Evolutionary conservation across 163 green algal genomes (phyloP), one percentile per base, ranked within the genome.

Genomic region (Chlorella variabilis): DNA sequence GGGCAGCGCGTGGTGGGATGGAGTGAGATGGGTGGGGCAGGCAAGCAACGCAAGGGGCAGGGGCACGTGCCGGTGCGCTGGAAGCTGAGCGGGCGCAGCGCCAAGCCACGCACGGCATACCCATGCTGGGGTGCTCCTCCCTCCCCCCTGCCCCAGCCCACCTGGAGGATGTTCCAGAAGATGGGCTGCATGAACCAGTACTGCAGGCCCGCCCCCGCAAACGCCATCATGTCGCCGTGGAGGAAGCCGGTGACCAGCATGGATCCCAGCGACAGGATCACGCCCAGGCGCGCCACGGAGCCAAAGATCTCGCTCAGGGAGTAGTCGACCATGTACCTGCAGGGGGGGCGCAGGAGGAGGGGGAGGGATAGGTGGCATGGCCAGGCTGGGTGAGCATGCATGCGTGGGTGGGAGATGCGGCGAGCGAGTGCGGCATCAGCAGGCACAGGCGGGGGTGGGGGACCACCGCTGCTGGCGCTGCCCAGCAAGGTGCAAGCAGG

Each of bases 161-260:
- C 77, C 79, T 84, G 79, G 23, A 84, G 79, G 56, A 84, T 78
- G 79, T 84, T 84, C 54, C 61, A 77, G 69, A 84, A 84, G 41
- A 84, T 65, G 20, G 79, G 79, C 79, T 84, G 79, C 69, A 84
- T 80, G 56, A 84, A 45, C 79, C 79, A 84, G 70, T 84, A 84
- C 59, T 80, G 79, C 29, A 84, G n/a, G 59, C 70, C 70, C 31
- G 79, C 70, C 21, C 78, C 79, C 25, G 58, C 58, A 42, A 84
- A 49, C 21, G 79, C 79, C 41, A 80, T 63, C 27, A 67, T 38
- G 70, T 84, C 79, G 34, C 79, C 79, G 70, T 84, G 79, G 59
- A 84, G 62, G 67, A 80, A 63, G 70, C 54, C 70, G 23, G 69
- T 66, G 56, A 84, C 11, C 31, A 84, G 45, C 42, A 84, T 75